These are phyloP conservation scores for Colletotrichum sp. DNA, from an alignment of 2,329 filamentous ascomycete species.

Conservation along the genomic window DNA sequence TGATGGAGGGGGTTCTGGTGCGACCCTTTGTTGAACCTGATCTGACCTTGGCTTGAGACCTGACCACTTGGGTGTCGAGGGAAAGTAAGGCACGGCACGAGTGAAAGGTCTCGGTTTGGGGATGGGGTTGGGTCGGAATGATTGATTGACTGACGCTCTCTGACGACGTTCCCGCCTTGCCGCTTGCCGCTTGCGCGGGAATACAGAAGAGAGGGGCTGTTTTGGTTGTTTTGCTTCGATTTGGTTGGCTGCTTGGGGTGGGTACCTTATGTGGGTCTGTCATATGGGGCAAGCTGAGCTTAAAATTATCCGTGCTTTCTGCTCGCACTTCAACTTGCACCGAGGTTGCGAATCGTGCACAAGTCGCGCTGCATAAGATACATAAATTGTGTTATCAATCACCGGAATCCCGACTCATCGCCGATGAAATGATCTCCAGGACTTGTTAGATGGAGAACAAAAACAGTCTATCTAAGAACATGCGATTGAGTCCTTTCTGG, in stretches of 20 bases:
- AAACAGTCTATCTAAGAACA: background rate
- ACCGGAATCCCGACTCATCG: background rate
- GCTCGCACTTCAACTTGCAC: background rate
- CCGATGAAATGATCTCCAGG: background rate
- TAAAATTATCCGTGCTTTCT: slow-evolving; percentile 6
- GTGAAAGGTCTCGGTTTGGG: background rate
- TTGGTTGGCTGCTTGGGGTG: slow-evolving; percentile 9
- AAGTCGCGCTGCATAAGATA: background rate
- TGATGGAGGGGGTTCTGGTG: background rate
- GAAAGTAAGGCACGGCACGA: background rate
- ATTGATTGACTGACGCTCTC: slow-evolving; percentile 14
- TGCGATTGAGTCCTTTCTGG: background rate
- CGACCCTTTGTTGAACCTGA: slow-evolving; percentile 6
- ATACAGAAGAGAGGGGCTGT: slow-evolving; percentile 12
- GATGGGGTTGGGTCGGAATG: background rate
- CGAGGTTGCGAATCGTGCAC: background rate
- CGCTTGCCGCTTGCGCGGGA: slow-evolving; percentile 17
- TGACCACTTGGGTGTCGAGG: background rate
- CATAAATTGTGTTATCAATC: background rate
- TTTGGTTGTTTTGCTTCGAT: background rate
- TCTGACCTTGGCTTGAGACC: background rate
- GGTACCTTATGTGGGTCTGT: background rate
- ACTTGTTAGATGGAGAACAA: background rate
- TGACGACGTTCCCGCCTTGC: slow-evolving; percentile 20
- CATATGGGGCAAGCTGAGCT: slow-evolving; percentile 5